A percentile compares a stretch with the other conserved stretches of the same genome.
Conservation (phyloP, 2,329 filamentous ascomycete species). For the Aspergillus sp. region DNA sequence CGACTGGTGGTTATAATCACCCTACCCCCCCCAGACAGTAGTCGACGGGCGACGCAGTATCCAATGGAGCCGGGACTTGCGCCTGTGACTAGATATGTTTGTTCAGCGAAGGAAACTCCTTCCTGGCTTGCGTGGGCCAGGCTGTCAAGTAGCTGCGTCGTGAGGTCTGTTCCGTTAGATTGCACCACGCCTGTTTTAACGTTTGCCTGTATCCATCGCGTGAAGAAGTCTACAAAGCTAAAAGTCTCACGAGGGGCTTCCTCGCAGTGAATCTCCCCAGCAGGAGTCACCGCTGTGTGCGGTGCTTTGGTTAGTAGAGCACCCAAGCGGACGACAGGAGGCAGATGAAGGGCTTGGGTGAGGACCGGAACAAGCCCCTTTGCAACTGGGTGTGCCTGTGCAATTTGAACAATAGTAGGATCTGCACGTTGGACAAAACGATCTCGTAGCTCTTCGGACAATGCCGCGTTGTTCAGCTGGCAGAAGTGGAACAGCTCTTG, state of each 20-base stretch:
- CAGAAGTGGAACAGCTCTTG: neutral
- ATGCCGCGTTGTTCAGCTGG: neutral
- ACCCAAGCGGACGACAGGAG: neutral
- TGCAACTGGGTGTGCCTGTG: neutral
- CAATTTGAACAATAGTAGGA: neutral
- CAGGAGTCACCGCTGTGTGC: neutral
- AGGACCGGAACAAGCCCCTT: neutral
- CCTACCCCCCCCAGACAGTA: neutral
- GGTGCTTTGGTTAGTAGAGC: neutral
- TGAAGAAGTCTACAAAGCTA: neutral
- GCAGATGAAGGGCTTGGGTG: neutral
- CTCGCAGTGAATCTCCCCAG: neutral
- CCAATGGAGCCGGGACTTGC: slow-evolving; percentile 1
- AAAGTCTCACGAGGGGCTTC: neutral
- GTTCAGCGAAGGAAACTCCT: neutral
- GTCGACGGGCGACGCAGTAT: neutral
- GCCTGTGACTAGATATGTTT: slow-evolving; percentile 3
- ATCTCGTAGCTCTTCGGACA: neutral
- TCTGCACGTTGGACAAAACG: neutral
- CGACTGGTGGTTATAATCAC: slow-evolving; percentile 1
- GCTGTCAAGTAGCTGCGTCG: neutral
- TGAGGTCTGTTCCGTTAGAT: neutral
- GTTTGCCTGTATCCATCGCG: neutral
- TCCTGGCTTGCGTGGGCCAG: neutral
- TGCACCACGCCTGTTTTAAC: neutral